Conservation (phyloP, 2,329 filamentous ascomycete genomes). For the Fonsecaea pugnacius region DNA sequence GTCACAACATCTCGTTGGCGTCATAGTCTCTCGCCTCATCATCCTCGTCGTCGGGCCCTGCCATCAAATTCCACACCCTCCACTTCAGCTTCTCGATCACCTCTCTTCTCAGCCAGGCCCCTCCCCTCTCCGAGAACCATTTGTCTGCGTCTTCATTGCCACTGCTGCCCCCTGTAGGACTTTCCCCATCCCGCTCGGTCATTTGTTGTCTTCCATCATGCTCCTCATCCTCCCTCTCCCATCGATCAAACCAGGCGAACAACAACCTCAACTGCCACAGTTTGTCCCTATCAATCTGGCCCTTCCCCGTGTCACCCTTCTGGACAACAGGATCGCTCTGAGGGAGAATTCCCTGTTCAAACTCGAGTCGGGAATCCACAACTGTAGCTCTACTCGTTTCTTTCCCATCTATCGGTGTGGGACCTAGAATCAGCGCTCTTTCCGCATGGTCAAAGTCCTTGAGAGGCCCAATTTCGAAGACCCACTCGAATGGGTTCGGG, state of each 20-base stretch:
- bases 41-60: neutral
- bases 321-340: neutral
- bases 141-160: slow-evolving; percentile 22
- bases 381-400: slow-evolving; percentile 61
- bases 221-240: slow-evolving; percentile 43
- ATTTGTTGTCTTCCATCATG: slow-evolving; percentile 33
- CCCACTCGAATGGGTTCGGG: slow-evolving; percentile 68
- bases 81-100: slow-evolving; percentile 61
- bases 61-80: slow-evolving; percentile 51
- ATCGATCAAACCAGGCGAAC: slow-evolving; percentile 68
- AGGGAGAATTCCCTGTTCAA: slow-evolving; percentile 55
- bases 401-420: slow-evolving; percentile 46
- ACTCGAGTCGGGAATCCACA: slow-evolving; percentile 73
- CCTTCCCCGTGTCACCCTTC: neutral
- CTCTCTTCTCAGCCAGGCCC: slow-evolving; percentile 59
- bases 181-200: neutral
- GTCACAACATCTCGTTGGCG: neutral
- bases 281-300: slow-evolving; percentile 54
- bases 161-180: neutral
- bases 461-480: slow-evolving; percentile 68
- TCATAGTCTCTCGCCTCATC: neutral
- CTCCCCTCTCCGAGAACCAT: slow-evolving; percentile 26
- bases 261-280: slow-evolving; percentile 66
- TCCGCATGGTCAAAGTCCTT: slow-evolving; percentile 66
- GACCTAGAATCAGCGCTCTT: slow-evolving; percentile 63